These are phyloP conservation scores for Elsinoe ampelina DNA, from an alignment of 2,329 filamentous ascomycete species.

Conservation along the genomic window DNA sequence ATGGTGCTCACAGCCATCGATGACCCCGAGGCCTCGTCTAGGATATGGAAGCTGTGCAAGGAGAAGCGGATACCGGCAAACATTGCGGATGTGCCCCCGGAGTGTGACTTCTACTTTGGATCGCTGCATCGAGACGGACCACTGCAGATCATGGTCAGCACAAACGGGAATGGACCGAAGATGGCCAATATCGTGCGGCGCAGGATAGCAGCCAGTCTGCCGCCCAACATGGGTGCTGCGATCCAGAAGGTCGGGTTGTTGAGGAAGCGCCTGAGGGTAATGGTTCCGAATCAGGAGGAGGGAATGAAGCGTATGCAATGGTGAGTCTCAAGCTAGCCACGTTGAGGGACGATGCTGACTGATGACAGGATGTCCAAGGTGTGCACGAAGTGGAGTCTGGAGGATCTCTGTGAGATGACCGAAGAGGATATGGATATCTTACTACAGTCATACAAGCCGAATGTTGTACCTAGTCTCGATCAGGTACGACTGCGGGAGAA, in stretches of 20 bases:
- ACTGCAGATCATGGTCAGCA: slow-evolving; percentile 96
- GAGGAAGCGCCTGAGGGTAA: slow-evolving; percentile 64
- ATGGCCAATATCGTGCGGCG: slow-evolving; percentile 77
- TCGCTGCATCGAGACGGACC: slow-evolving; percentile 91
- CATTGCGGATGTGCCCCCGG: slow-evolving; percentile 90
- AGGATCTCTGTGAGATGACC: slow-evolving; percentile 73
- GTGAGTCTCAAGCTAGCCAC: slow-evolving; percentile 39
- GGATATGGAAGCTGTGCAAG: slow-evolving; percentile 91
- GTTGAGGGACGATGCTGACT: background rate
- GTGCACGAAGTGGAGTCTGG: slow-evolving; percentile 75
- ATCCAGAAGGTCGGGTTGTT: slow-evolving; percentile 76
- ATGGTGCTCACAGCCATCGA: slow-evolving; percentile 94
- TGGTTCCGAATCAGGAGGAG: slow-evolving; percentile 63
- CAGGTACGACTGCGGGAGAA: slow-evolving; percentile 33
- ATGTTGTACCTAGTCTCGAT: slow-evolving; percentile 35
- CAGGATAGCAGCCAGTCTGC: slow-evolving; percentile 68
- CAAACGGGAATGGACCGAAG: slow-evolving; percentile 90
- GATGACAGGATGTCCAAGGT: slow-evolving; percentile 74
- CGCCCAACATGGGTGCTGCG: slow-evolving; percentile 71
- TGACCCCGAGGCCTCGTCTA: slow-evolving; percentile 79
- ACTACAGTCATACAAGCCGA: slow-evolving; percentile 59
- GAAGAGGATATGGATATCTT: slow-evolving; percentile 74
- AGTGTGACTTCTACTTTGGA: slow-evolving; percentile 99
- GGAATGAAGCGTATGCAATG: slow-evolving; percentile 86
- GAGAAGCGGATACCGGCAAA: slow-evolving; percentile 76